Evolutionary conservation across 805 yeast species (phyloP).

Genomic region (Candida berthetii): DNA sequence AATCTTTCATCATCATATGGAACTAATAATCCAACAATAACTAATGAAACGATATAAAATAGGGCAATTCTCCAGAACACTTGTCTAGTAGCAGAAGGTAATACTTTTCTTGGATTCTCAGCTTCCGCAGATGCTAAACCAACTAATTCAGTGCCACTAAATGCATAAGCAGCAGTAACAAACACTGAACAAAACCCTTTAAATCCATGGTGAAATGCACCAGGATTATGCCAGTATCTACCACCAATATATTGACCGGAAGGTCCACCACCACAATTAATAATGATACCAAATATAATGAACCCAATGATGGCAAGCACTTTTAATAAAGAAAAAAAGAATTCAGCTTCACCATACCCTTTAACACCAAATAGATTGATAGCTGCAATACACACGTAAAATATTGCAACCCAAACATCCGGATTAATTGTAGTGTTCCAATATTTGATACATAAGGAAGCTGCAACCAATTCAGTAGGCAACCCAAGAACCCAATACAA

Average conservation of each 20-base stretch:
- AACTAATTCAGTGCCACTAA: constrained; percentile 61
- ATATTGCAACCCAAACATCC: constrained; percentile 50
- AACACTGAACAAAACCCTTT: constrained; percentile 66
- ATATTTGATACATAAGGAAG: constrained; percentile 43
- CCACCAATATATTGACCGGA: constrained; percentile 24
- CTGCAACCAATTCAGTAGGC: constrained; percentile 51
- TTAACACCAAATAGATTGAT: constrained; percentile 42
- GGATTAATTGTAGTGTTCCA: constrained; percentile 40
- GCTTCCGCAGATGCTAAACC: constrained; percentile 76
- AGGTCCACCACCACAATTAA: constrained; percentile 37
- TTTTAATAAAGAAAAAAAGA: constrained; percentile 12
- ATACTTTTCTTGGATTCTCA: constrained; percentile 51
- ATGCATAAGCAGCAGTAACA: constrained; percentile 67
- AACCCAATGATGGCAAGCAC: constrained; percentile 36
- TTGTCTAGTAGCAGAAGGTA: constrained; percentile 70
- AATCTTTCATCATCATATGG: constrained; percentile 48
- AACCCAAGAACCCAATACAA: constrained; percentile 45
- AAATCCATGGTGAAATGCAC: constrained; percentile 43
- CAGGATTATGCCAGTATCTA: constrained; percentile 46
- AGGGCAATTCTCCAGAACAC: constrained; percentile 71
- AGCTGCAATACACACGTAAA: constrained; percentile 33
- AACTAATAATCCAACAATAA: constrained; percentile 55
- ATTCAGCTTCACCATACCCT: constrained; percentile 37
- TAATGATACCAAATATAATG: constrained; percentile 28
- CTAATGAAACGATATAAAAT: constrained; percentile 53